phyloP scores from a whole-genome alignment of 805 yeast species.

The Saccharomycopsis synnaedendra region DNA sequence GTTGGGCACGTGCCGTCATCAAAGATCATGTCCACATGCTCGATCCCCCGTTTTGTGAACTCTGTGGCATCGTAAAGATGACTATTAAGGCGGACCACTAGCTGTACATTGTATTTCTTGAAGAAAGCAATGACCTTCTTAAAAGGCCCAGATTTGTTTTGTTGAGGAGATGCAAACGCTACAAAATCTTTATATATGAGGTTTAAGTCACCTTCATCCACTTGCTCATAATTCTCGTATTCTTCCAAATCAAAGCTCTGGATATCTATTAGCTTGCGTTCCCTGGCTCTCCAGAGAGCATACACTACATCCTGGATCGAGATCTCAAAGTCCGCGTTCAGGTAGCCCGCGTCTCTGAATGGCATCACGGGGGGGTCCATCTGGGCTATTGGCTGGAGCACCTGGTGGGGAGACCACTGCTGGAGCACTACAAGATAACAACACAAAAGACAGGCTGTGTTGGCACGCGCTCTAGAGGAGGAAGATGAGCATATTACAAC shows the following conservation, averaged over 20 bases:
- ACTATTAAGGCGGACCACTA: conserved; percentile 87
- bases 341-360: conserved; percentile 95
- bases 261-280: conserved; percentile 76
- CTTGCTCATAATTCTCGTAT: conserved; percentile 88
- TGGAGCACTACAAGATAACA: conserved; percentile 94
- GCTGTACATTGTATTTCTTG: conserved; percentile 57
- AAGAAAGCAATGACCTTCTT: conserved; percentile 74
- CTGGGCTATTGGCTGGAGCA: conserved; percentile 86
- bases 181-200: conserved; percentile 85
- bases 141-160: conserved; percentile 58
- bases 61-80: conserved; percentile 79
- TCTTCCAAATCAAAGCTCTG: conserved; percentile 83
- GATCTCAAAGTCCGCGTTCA: conserved; percentile 87
- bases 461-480: conserved; percentile 72
- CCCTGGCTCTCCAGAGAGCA: conserved; percentile 97
- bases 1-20: conserved; percentile 99
- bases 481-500: conserved; percentile 84
- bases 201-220: conserved; percentile 95
- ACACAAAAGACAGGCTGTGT: conserved; percentile 91
- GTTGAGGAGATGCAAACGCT: conserved; percentile 96
- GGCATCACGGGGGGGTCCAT: conserved; percentile 88
- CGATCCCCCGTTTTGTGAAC: conserved; percentile 72
- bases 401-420: conserved; percentile 98
- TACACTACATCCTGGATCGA: conserved; percentile 92
- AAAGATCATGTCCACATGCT: conserved; percentile 90